Evolutionary conservation across 2,329 filamentous ascomycete genomes (phyloP).

Genomic region (Alternaria gansuensis): DNA sequence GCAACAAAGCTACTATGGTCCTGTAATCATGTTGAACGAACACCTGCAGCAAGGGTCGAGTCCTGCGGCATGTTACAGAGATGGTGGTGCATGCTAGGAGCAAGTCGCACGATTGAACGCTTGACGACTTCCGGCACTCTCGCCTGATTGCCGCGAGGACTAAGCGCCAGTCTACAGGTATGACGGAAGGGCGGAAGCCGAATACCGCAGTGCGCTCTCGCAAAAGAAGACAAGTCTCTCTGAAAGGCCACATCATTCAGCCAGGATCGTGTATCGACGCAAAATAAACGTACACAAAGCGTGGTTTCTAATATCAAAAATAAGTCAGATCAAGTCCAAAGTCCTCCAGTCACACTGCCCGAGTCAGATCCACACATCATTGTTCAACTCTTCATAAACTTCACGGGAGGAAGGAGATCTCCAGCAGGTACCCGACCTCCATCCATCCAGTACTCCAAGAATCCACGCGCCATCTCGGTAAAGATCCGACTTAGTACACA

Average conservation of each 20-base stretch:
- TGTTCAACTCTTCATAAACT: background rate
- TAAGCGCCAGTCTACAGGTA: constrained; percentile 8
- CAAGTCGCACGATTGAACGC: constrained; percentile 1
- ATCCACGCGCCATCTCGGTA: background rate
- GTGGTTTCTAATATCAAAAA: background rate
- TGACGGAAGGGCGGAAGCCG: background rate
- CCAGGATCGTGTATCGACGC: background rate
- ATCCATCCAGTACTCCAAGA: background rate
- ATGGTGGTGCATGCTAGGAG: background rate
- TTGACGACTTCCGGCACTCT: background rate
- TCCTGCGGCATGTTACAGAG: constrained; percentile 5
- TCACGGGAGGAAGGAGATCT: background rate
- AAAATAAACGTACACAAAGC: background rate
- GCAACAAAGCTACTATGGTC: constrained; percentile 1
- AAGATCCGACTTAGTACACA: background rate
- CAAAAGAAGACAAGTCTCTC: background rate
- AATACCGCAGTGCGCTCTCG: background rate
- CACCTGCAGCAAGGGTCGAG: constrained; percentile 15
- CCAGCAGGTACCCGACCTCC: background rate
- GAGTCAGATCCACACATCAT: background rate
- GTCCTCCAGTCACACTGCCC: background rate
- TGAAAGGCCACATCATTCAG: background rate
- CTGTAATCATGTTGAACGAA: constrained; percentile 1
- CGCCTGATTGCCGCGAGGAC: constrained; percentile 1
- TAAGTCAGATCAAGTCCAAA: background rate